Base-by-base conservation (phyloP, 2,329 filamentous ascomycete genomes). In the Exophiala viscosa region DNA sequence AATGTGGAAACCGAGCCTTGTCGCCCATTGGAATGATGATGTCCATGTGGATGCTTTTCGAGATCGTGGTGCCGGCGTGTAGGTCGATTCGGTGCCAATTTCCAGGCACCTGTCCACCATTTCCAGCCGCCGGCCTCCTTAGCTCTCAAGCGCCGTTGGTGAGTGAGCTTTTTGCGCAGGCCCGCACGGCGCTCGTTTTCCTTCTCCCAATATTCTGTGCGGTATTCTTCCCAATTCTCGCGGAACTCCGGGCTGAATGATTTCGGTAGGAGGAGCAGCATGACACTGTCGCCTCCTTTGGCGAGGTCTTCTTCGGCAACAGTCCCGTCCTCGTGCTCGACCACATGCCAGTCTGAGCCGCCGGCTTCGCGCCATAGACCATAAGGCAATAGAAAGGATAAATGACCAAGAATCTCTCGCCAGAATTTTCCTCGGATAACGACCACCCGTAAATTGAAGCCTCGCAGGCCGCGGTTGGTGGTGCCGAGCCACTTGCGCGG, bases 361-460 rank as follows among this genome's bases (percentile, higher is more conserved):
- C 70, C 72, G 11, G 58, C 60, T 38, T 59, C 60, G 33, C 58
- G 39, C 83, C 81, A 48, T 88, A 85, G 36, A 84, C 71, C 4
- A 61, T 88, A 88, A 0, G 90, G 91, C 55, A 93, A 80, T 56
- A 95, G 80, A 70, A 92, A 95, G 10, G 79, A 84, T 41, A 87
- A 67, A 49, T 87, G 86, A 4, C 86, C 87, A 14, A 88, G 73
- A 20, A 86, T 68, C 67, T 96, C 92, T 55, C 83, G 82, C 81
- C 86, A 90, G 83, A 88, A 90, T 0, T 88, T 81, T 10, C 89
- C 84, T 64, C 88, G 84, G 50, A 95, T 87, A 51, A 97, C 80
- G 48, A 99, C 90, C 43, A 99, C 85, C 74, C 99, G 97, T 72
- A 90, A 89, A 71, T 99, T 99, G 81, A 97, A 95, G 50, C 82